These are phyloP conservation scores for Russula sp. DNA, from an alignment of 768 basidiomycete species.

Conservation along the genomic window DNA sequence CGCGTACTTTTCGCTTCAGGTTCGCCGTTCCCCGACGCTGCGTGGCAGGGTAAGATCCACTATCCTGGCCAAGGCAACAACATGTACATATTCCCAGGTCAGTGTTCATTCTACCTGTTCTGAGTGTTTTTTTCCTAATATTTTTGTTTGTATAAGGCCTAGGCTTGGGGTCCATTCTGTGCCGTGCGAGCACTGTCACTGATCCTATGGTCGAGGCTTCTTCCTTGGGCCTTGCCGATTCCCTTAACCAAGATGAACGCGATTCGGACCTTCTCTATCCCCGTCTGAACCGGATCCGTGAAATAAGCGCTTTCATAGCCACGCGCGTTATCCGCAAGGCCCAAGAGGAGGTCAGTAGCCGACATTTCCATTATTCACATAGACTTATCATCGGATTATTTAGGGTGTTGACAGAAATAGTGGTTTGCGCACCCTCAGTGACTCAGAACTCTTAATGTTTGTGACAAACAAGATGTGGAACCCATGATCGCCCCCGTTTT, in stretches of 20 bases:
- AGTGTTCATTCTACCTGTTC: constrained; percentile 11
- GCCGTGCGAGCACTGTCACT: constrained; percentile 62
- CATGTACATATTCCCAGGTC: constrained; percentile 80
- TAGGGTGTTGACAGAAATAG: constrained; percentile 27
- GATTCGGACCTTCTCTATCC: constrained; percentile 72
- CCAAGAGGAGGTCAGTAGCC: constrained; percentile 57
- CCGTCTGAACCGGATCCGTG: constrained; percentile 74
- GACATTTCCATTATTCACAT: neutral
- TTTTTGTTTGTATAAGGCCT: constrained; percentile 38
- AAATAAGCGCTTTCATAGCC: constrained; percentile 76
- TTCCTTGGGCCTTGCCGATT: constrained; percentile 70
- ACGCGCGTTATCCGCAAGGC: constrained; percentile 71
- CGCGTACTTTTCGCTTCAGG: constrained; percentile 82
- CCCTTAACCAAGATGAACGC: constrained; percentile 66
- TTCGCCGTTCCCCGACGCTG: constrained; percentile 70
- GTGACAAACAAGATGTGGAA: constrained; percentile 70
- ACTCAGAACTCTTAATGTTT: constrained; percentile 48
- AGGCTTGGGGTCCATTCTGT: constrained; percentile 74
- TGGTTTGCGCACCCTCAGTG: constrained; percentile 51
- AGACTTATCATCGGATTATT: constrained; percentile 7
- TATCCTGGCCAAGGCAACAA: constrained; percentile 93
- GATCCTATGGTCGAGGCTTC: constrained; percentile 88
- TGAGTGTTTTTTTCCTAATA: constrained; percentile 4
- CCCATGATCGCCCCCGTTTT: constrained; percentile 33
- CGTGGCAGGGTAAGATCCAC: constrained; percentile 48